Evolutionary conservation across 2,329 filamentous ascomycete species (phyloP).

Genomic region (Ophiostoma ips): DNA sequence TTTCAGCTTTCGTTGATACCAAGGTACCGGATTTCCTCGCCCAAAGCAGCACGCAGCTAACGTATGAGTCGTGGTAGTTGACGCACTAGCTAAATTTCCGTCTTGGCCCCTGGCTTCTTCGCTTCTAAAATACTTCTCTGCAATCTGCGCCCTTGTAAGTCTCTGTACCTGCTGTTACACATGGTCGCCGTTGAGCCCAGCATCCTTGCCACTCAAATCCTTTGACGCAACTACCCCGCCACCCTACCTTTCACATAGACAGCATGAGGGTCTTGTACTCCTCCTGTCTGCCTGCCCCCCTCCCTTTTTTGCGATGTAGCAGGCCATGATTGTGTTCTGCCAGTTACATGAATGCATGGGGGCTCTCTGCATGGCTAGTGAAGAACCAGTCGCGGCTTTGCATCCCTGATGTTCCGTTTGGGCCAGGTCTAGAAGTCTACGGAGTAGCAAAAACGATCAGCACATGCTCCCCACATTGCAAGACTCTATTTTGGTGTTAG

Average conservation of each 20-base stretch:
- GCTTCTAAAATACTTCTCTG: neutral
- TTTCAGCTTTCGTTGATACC: too few relatives aligned
- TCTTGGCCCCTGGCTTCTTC: neutral
- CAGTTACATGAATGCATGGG: neutral
- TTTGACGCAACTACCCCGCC: too few relatives aligned
- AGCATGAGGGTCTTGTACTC: too few relatives aligned
- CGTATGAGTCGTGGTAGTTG: neutral
- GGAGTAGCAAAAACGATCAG: neutral
- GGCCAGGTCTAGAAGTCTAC: neutral
- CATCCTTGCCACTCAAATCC: too few relatives aligned
- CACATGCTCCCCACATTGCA: neutral
- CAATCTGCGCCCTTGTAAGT: neutral
- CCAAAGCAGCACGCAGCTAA: neutral
- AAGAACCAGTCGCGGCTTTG: neutral
- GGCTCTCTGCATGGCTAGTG: neutral
- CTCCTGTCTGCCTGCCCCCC: too few relatives aligned
- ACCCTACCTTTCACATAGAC: too few relatives aligned
- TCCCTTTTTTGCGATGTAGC: too few relatives aligned
- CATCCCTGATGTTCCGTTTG: neutral
- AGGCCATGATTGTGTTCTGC: too few relatives aligned
- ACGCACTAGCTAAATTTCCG: neutral
- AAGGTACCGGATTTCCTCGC: neutral
- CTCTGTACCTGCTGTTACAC: neutral
- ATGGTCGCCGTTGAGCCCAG: too few relatives aligned
- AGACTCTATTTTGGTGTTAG: neutral